phyloP scores from a whole-genome alignment of 2,329 filamentous ascomycete genomes.

The Scolecobasidium constrictum region DNA sequence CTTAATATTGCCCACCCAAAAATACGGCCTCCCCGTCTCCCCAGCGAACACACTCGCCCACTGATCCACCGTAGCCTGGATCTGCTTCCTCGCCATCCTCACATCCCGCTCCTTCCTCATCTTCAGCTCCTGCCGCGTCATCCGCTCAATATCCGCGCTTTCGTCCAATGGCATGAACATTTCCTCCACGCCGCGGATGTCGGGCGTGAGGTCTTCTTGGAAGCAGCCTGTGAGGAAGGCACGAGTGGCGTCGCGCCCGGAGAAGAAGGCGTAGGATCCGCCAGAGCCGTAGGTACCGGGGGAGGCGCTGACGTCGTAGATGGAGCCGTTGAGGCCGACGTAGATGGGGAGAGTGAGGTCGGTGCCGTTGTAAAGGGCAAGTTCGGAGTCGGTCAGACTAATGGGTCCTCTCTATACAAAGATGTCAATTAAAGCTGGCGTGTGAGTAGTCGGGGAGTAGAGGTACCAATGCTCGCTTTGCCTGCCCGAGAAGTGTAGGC shows the following conservation, averaged over 20 bases:
- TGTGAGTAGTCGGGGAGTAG: background rate
- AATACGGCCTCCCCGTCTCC: conserved; percentile 66
- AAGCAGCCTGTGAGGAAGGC: conserved; percentile 94
- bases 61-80: conserved; percentile 57
- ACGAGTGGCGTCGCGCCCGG: conserved; percentile 75
- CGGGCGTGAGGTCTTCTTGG: conserved; percentile 68
- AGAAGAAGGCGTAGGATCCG: conserved; percentile 77
- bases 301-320: conserved; percentile 67
- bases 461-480: conserved; percentile 53
- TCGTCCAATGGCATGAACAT: conserved; percentile 64
- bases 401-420: conserved; percentile 48
- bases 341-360: conserved; percentile 71
- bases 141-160: conserved; percentile 20
- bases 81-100: conserved; percentile 51
- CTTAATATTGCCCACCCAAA: conserved; percentile 64
- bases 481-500: conserved; percentile 47
- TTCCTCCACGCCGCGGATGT: conserved; percentile 76
- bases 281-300: conserved; percentile 46
- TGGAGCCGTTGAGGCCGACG: conserved; percentile 77
- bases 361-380: conserved; percentile 65
- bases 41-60: conserved; percentile 72
- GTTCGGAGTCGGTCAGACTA: conserved; percentile 62
- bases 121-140: conserved; percentile 28
- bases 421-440: too few relatives aligned
- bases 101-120: conserved; percentile 51